Evolutionary conservation across 2,329 filamentous ascomycete species (phyloP).

Genomic region (Neonectria hederae): DNA sequence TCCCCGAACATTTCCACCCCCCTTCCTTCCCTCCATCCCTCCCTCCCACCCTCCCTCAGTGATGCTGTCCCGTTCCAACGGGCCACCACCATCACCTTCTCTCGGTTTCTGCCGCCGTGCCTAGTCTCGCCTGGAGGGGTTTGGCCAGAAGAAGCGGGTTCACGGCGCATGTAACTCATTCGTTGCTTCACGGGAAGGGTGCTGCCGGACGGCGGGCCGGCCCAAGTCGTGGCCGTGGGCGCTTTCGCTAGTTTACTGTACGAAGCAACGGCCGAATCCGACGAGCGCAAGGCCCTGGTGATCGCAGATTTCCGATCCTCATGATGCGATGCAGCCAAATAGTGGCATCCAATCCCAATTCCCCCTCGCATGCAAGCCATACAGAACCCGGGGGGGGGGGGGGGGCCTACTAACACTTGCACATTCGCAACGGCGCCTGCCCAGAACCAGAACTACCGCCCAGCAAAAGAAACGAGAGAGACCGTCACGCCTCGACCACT

Average conservation of each 20-base stretch:
- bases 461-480: constrained; percentile 9
- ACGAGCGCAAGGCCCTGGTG: constrained; percentile 14
- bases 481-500: constrained; percentile 23
- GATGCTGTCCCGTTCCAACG: not conserved
- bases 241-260: not conserved
- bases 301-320: constrained; percentile 27
- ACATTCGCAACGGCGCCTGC: constrained; percentile 17
- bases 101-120: not conserved
- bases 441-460: constrained; percentile 2
- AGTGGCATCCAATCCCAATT: constrained; percentile 12
- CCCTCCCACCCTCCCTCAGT: not conserved
- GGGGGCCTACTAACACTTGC: not conserved
- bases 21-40: not conserved
- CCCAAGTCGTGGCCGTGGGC: not conserved
- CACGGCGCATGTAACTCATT: constrained; percentile 12
- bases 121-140: not conserved
- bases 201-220: constrained; percentile 17
- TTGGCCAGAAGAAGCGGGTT: constrained; percentile 9
- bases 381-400: not conserved
- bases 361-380: constrained; percentile 38
- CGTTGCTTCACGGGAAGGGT: not conserved
- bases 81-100: constrained; percentile 12
- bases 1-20: not conserved
- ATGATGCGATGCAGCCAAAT: constrained; percentile 18
- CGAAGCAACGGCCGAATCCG: constrained; percentile 21